Evolutionary conservation across 106 monocot genomes (phyloP).

Genomic region (Cymbidium sinense): DNA sequence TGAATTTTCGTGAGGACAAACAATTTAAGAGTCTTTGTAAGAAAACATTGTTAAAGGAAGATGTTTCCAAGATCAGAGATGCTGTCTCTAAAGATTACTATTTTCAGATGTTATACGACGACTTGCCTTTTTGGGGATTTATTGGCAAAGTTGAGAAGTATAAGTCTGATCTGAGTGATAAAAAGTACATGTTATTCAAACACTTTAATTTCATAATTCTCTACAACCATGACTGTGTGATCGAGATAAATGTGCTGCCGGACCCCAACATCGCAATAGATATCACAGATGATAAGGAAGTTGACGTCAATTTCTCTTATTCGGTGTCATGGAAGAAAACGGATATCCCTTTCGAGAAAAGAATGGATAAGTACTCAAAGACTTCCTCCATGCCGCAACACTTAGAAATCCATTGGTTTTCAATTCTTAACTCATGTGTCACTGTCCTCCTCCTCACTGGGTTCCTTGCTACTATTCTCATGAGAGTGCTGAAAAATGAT

Average conservation of each 20-base stretch:
- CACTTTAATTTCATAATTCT: slow-evolving; percentile 62
- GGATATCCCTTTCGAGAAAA: slow-evolving; percentile 53
- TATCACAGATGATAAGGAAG: slow-evolving; percentile 65
- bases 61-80: slow-evolving; percentile 54
- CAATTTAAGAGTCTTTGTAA: slow-evolving; percentile 49
- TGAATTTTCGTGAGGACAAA: slow-evolving; percentile 55
- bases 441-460: slow-evolving; percentile 73
- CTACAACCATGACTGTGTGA: slow-evolving; percentile 64
- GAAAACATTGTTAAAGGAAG: slow-evolving; percentile 43
- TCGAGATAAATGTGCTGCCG: slow-evolving; percentile 56
- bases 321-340: slow-evolving; percentile 73
- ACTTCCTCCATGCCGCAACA: slow-evolving; percentile 68
- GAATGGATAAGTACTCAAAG: slow-evolving; percentile 79
- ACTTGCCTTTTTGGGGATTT: slow-evolving; percentile 74
- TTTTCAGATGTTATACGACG: slow-evolving; percentile 86
- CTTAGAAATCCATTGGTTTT: slow-evolving; percentile 80
- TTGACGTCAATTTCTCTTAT: slow-evolving; percentile 56
- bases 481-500: slow-evolving; percentile 77
- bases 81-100: slow-evolving; percentile 72
- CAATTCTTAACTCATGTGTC: slow-evolving; percentile 72
- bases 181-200: slow-evolving; percentile 53
- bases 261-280: slow-evolving; percentile 50
- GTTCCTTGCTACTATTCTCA: slow-evolving; percentile 71
- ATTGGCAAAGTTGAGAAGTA: slow-evolving; percentile 61
- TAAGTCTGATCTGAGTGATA: slow-evolving; percentile 28